A percentile compares a stretch with the other conserved stretches of the same genome.
These are phyloP conservation scores for Podila verticillata DNA, from an alignment of 192 early-diverging fungal species.

Conservation along the genomic window DNA sequence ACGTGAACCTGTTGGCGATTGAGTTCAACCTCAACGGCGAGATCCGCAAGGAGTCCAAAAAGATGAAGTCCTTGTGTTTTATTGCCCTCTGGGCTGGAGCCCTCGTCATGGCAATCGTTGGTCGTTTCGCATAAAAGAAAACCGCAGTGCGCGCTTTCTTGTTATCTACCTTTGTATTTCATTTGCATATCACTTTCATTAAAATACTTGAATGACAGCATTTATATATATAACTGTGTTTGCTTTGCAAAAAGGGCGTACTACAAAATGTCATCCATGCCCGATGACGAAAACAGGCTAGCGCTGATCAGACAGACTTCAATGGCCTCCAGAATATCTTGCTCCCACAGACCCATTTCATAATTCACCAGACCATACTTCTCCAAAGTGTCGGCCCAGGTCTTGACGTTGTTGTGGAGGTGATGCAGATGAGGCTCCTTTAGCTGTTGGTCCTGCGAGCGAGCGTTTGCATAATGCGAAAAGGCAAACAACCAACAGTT, in stretches of 20 bases:
- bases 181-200: background rate
- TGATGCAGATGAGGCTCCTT: slow-evolving; percentile 66
- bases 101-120: slow-evolving; percentile 78
- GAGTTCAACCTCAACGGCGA: slow-evolving; percentile 69
- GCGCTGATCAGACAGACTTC: slow-evolving; percentile 57
- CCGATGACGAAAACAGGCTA: slow-evolving; percentile 6
- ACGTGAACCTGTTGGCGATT: slow-evolving; percentile 74
- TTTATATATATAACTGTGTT: background rate
- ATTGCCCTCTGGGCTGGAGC: slow-evolving; percentile 75
- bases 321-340: slow-evolving; percentile 76
- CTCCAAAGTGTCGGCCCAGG: slow-evolving; percentile 77
- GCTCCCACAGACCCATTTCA: slow-evolving; percentile 85
- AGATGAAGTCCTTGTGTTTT: slow-evolving; percentile 62
- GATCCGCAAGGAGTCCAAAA: slow-evolving; percentile 40
- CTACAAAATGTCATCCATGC: background rate
- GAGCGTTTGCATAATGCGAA: slow-evolving; percentile 60
- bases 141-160: background rate
- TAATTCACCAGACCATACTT: slow-evolving; percentile 85
- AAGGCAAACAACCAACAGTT: slow-evolving; percentile 81
- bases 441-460: slow-evolving; percentile 62
- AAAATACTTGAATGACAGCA: background rate
- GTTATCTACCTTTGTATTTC: too few species aligned
- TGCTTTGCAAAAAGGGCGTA: background rate
- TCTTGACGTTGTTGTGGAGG: slow-evolving; percentile 65
- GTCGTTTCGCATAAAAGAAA: slow-evolving; percentile 38